phyloP scores from a whole-genome alignment of 768 basidiomycete species.

The Lentinula boryana region DNA sequence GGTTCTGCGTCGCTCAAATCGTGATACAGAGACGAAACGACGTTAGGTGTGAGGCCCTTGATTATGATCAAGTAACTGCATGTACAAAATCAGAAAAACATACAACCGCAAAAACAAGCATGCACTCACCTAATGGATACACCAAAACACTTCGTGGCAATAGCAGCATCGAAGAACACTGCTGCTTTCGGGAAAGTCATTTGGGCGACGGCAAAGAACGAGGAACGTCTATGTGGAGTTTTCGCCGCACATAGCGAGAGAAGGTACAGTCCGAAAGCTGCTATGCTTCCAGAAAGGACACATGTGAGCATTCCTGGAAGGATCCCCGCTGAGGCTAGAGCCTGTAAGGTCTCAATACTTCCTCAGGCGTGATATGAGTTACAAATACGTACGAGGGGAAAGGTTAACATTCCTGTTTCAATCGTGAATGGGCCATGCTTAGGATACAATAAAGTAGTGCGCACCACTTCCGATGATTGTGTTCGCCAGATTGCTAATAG shows the following conservation, averaged over 20 bases:
- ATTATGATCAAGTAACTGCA: constrained; percentile 86
- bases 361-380: background rate
- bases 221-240: constrained; percentile 67
- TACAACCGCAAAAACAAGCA: background rate
- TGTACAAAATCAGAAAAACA: background rate
- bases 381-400: constrained; percentile 58
- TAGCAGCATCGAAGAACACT: constrained; percentile 88
- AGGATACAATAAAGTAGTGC: constrained; percentile 13
- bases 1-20: constrained; percentile 56
- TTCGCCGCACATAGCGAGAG: constrained; percentile 78
- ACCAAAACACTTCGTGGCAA: constrained; percentile 95
- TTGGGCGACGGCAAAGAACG: constrained; percentile 78
- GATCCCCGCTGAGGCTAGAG: constrained; percentile 85
- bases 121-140: constrained; percentile 77
- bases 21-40: constrained; percentile 78
- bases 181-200: constrained; percentile 87
- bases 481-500: constrained; percentile 77
- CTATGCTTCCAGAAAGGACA: constrained; percentile 67
- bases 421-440: background rate
- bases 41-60: constrained; percentile 90
- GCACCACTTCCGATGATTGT: constrained; percentile 89
- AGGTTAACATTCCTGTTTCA: constrained; percentile 75
- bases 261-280: constrained; percentile 84
- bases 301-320: constrained; percentile 91
- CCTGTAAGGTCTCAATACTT: constrained; percentile 35